Conservation (phyloP, 108 stramenopile species). For the Poteriospumella lacustris region DNA sequence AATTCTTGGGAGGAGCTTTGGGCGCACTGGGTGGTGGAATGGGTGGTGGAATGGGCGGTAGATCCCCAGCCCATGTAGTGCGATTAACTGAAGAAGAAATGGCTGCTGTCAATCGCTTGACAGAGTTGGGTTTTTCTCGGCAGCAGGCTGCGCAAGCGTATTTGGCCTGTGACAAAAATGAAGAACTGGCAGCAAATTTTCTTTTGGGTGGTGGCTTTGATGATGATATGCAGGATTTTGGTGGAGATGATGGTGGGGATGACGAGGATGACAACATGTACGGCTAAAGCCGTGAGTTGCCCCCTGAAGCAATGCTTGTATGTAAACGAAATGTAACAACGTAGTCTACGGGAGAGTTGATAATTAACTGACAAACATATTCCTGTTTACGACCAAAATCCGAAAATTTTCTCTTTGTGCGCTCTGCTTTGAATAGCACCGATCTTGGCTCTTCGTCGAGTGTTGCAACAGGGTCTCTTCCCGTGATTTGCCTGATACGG, state of each 20-base stretch:
- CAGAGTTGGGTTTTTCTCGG: constrained; percentile 90
- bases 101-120: constrained; percentile 84
- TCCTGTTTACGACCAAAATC: too few relatives aligned
- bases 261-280: constrained; percentile 1
- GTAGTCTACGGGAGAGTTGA: too few relatives aligned
- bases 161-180: constrained; percentile 98
- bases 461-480: too few relatives aligned
- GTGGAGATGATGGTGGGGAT: background rate
- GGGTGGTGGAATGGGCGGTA: constrained; percentile 56
- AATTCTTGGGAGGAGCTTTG: constrained; percentile 45
- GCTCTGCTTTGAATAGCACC: too few relatives aligned
- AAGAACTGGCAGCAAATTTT: constrained; percentile 91
- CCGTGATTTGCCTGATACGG: too few relatives aligned
- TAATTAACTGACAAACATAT: too few relatives aligned
- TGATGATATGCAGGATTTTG: background rate
- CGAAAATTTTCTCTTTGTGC: too few relatives aligned
- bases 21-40: constrained; percentile 47
- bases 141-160: constrained; percentile 83
- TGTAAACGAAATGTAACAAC: too few relatives aligned
- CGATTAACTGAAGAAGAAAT: constrained; percentile 84
- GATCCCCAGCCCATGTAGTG: constrained; percentile 57
- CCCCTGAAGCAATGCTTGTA: too few relatives aligned
- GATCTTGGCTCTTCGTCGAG: too few relatives aligned
- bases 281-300: too few relatives aligned
- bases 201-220: constrained; percentile 59